phyloP scores from a whole-genome alignment of 805 yeast genomes.

The Candida ascalaphidarum region DNA sequence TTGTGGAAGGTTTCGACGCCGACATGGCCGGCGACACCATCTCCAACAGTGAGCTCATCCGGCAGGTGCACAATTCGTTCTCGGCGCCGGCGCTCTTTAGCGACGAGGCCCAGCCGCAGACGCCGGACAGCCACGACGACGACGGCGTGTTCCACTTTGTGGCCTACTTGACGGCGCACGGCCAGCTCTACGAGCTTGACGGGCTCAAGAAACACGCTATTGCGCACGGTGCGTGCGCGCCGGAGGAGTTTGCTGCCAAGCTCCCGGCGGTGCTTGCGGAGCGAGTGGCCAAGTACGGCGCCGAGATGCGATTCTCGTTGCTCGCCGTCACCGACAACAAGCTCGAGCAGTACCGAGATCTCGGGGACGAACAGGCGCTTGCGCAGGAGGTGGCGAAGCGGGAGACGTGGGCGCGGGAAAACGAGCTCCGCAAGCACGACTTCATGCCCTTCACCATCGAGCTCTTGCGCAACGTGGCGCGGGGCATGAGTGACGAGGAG shows the following conservation, averaged over 20 bases:
- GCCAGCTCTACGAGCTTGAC: constrained; percentile 50
- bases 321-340: constrained; percentile 46
- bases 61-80: constrained; percentile 55
- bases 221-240: constrained; percentile 33
- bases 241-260: constrained; percentile 33
- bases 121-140: constrained; percentile 23
- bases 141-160: constrained; percentile 56
- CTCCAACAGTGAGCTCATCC: constrained; percentile 47
- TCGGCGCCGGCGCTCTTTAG: constrained; percentile 44
- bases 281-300: constrained; percentile 38
- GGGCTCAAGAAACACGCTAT: constrained; percentile 53
- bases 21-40: constrained; percentile 54
- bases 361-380: constrained; percentile 32
- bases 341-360: constrained; percentile 23
- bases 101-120: constrained; percentile 27
- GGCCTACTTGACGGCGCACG: constrained; percentile 40
- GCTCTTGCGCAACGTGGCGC: constrained; percentile 34
- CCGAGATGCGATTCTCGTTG: constrained; percentile 50
- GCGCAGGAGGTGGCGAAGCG: constrained; percentile 39
- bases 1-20: constrained; percentile 46
- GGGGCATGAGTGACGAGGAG: constrained; percentile 33
- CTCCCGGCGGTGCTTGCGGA: constrained; percentile 36
- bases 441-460: constrained; percentile 42
- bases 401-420: constrained; percentile 45
- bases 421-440: constrained; percentile 45